These are phyloP conservation scores for Dacryopinax spathularia DNA, from an alignment of 768 basidiomycete species.

Conservation along the genomic window DNA sequence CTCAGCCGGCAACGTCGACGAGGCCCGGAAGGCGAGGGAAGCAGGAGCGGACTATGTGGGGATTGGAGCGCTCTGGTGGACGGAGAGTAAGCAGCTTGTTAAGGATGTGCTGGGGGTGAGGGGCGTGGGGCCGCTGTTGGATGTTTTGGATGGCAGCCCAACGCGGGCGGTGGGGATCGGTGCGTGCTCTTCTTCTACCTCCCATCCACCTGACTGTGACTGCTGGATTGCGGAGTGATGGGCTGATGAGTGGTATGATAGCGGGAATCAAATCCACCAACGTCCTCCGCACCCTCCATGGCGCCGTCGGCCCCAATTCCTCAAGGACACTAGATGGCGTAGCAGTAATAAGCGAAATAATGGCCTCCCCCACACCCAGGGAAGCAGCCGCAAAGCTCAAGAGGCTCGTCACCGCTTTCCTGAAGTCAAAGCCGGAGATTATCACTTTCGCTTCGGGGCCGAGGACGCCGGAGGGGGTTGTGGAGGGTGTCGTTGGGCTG, in stretches of 20 bases:
- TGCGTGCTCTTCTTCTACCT: conserved; percentile 23
- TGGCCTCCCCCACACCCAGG: conserved; percentile 45
- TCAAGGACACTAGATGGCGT: conserved; percentile 59
- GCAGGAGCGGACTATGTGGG: conserved; percentile 75
- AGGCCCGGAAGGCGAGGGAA: conserved; percentile 46
- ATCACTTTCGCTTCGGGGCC: conserved; percentile 9
- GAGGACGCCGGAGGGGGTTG: conserved; percentile 27
- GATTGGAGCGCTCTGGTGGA: conserved; percentile 71
- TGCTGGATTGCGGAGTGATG: neutral
- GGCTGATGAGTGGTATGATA: too few relatives aligned
- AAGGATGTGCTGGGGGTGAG: conserved; percentile 55
- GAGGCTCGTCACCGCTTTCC: conserved; percentile 34
- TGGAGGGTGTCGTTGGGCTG: conserved; percentile 34
- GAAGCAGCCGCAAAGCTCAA: conserved; percentile 35
- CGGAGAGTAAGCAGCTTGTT: conserved; percentile 60
- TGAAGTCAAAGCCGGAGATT: conserved; percentile 4
- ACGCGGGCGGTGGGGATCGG: conserved; percentile 78
- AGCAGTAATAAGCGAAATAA: conserved; percentile 80
- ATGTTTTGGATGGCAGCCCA: conserved; percentile 44
- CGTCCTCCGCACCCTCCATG: conserved; percentile 59
- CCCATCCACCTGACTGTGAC: neutral
- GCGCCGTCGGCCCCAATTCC: conserved; percentile 39
- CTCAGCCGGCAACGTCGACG: conserved; percentile 53
- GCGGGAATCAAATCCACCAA: conserved; percentile 80
- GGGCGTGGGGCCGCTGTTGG: conserved; percentile 53